Evolutionary conservation across 495 filamentous ascomycete genomes (phyloP), one percentile per base, ranked within the genome.

Genomic region (Annulohypoxylon moriforme): DNA sequence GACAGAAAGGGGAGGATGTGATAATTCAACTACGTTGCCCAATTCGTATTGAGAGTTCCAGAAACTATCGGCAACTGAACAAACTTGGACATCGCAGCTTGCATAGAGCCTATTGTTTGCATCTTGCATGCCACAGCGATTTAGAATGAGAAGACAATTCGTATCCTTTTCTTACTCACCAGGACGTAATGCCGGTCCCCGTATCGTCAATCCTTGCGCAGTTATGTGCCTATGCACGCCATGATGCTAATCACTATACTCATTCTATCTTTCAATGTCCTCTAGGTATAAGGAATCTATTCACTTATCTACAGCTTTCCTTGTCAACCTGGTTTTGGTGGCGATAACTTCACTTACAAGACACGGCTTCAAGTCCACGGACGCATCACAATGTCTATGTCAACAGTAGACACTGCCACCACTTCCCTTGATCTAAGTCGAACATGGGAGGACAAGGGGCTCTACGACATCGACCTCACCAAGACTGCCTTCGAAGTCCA

Each of bases 51-150:
- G 14, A n/a, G 22, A 40, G 6, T 33, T 3, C 9, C 5, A 24
- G 46, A 53, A 9, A 11, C 2, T 49, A 24, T 71, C 46, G 61
- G 55, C 22, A 60, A 42, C 50, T 18, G 20, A 67, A 60, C 29
- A 59, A 50, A 59, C 63, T 52, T 38, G 8, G 9, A 46, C 14
- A 14, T 33, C 25, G 69, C 50, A 72, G 50, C 52, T 31, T 59
- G 44, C 58, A 58, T 67, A 42, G 60, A 72, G 64, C 69, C 60
- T 72, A 72, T 58, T 67, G 56, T 22, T 55, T 20, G 34, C 25
- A 24, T 59, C 14, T 50, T 31, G n/a, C 60, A 24, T 44, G 5
- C 16, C 24, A 34, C 60, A 53, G 36, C 13, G 25, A 33, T 53
- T 18, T 53, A 25, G 16, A 31, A 40, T 24, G 40, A 27, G 27